These are phyloP conservation scores for Sporobolomyces pararoseus DNA, from an alignment of 768 basidiomycete species.

Conservation along the genomic window DNA sequence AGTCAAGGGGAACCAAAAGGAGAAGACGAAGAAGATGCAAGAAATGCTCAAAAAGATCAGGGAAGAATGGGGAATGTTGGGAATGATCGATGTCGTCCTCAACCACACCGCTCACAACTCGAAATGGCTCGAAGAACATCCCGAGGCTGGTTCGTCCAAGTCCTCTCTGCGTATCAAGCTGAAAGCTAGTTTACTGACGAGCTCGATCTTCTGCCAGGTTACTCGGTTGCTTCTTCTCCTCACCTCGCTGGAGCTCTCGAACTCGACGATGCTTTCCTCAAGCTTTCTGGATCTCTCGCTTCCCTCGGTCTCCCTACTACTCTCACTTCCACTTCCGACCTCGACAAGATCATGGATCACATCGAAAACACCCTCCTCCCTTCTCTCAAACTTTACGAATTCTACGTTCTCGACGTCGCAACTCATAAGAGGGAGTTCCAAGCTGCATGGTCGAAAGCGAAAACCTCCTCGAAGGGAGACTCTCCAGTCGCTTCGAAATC, in stretches of 20 bases:
- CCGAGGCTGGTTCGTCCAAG: conserved; percentile 73
- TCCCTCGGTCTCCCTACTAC: conserved; percentile 67
- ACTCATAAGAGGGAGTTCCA: conserved; percentile 62
- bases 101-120: conserved; percentile 97
- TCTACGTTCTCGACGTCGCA: conserved; percentile 76
- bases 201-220: conserved; percentile 59
- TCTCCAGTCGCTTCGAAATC: conserved; percentile 56
- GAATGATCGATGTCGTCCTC: conserved; percentile 89
- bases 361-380: conserved; percentile 62
- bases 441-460: conserved; percentile 56
- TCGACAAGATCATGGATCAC: conserved; percentile 63
- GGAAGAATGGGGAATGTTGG: conserved; percentile 82
- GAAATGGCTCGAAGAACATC: conserved; percentile 84
- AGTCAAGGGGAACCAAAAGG: conserved; percentile 38
- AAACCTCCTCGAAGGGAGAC: conserved; percentile 54
- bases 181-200: too few species aligned
- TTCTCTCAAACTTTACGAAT: conserved; percentile 77
- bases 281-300: conserved; percentile 67
- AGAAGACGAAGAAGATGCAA: conserved; percentile 48
- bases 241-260: conserved; percentile 89
- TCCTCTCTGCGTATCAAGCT: not conserved
- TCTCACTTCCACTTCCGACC: conserved; percentile 64
- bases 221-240: conserved; percentile 81
- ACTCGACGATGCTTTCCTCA: conserved; percentile 77
- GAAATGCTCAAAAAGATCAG: conserved; percentile 62